Percentiles rank a stretch among this genome's conserved stretches.
Conservation (phyloP, 371 early-diverging fungal species). For the Lichtheimia ornata region DNA sequence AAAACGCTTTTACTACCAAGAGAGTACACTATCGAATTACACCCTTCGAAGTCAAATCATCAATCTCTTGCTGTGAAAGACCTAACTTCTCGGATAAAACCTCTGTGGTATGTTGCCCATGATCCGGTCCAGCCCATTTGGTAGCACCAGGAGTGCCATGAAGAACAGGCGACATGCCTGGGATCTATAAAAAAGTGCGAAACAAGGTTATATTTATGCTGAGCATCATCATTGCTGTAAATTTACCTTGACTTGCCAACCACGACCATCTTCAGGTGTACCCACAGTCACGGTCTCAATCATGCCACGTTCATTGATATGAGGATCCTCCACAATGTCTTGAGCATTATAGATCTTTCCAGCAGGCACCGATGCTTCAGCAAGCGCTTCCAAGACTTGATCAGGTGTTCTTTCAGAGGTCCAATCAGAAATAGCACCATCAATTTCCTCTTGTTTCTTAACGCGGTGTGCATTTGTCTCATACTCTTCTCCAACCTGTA, state of each 20-base stretch:
- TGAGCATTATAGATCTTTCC: conserved; percentile 59
- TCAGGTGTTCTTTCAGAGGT: conserved; percentile 39
- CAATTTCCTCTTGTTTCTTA: conserved; percentile 41
- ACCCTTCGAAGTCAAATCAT: conserved; percentile 25
- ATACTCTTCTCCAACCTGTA: conserved; percentile 43
- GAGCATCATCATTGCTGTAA: background rate
- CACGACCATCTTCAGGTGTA: conserved; percentile 36
- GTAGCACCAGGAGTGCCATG: conserved; percentile 51
- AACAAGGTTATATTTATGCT: background rate
- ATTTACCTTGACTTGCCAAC: conserved; percentile 44
- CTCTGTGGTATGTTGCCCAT: conserved; percentile 51
- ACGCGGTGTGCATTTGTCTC: conserved; percentile 52
- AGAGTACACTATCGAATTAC: conserved; percentile 19
- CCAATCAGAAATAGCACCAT: conserved; percentile 55
- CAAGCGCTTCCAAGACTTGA: conserved; percentile 44
- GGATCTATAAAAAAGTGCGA: conserved; percentile 24
- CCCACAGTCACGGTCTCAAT: conserved; percentile 47
- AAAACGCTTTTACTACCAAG: too few relatives aligned
- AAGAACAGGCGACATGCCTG: conserved; percentile 51
- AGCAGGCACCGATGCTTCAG: conserved; percentile 48
- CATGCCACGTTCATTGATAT: conserved; percentile 54
- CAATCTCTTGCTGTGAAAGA: conserved; percentile 25
- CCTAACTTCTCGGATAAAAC: conserved; percentile 34
- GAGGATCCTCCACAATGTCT: conserved; percentile 57
- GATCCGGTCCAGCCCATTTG: conserved; percentile 56